phyloP scores from a whole-genome alignment of 768 basidiomycete genomes.

The Vararia minispora region DNA sequence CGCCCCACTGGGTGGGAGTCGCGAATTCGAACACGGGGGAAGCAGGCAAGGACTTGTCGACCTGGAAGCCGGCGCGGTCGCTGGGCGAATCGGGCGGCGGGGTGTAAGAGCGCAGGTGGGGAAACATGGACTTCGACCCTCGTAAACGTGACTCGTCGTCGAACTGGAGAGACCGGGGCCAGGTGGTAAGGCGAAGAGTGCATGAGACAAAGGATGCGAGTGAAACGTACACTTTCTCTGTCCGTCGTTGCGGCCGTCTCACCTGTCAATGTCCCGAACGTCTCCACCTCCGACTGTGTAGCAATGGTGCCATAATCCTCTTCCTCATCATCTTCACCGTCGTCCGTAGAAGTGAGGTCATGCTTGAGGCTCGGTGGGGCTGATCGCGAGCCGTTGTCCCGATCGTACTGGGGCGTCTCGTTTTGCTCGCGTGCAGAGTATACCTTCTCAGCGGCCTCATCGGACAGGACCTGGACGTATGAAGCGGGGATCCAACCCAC shows the following conservation, averaged over 20 bases:
- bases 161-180: no score
- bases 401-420: conserved; percentile 31
- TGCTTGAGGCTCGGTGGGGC: conserved; percentile 23
- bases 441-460: conserved; percentile 39
- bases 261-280: no score
- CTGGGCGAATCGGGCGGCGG: conserved; percentile 7
- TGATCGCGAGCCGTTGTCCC: conserved; percentile 31
- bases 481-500: conserved; percentile 73
- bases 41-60: conserved; percentile 10
- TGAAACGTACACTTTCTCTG: no score
- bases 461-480: conserved; percentile 47
- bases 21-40: conserved; percentile 3
- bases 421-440: conserved; percentile 31
- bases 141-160: no score
- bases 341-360: no score
- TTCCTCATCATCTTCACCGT: no score
- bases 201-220: no score
- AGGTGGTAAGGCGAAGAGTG: no score
- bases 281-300: no score
- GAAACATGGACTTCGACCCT: neutral
- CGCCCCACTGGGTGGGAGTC: neutral
- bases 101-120: neutral
- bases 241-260: no score
- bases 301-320: no score
- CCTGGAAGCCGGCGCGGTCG: conserved; percentile 5